Conservation (phyloP, 306 rosid genomes). For the Quercus cerris region DNA sequence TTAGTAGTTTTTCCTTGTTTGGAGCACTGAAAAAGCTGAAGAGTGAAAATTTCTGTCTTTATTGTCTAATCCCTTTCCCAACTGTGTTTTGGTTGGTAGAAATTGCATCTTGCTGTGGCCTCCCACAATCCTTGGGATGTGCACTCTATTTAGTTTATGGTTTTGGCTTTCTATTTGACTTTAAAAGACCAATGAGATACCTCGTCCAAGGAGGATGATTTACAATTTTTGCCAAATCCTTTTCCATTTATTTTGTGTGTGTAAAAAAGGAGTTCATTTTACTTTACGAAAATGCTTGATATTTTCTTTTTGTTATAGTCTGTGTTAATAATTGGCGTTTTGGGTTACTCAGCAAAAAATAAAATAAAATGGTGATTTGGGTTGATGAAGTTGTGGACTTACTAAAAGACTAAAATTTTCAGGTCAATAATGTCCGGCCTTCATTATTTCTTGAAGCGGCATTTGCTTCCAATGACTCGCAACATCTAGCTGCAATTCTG, state of each 20-base stretch:
- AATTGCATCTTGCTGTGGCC: background rate
- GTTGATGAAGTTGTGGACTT: slow-evolving; percentile 1
- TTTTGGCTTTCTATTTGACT: background rate
- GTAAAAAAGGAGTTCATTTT: background rate
- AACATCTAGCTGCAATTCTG: slow-evolving; percentile 79
- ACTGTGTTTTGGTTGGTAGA: background rate
- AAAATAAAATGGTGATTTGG: background rate
- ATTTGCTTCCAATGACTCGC: slow-evolving; percentile 57
- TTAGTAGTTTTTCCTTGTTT: background rate
- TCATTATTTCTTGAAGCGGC: slow-evolving; percentile 92
- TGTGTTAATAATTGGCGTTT: slow-evolving; percentile 1
- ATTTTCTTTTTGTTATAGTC: background rate
- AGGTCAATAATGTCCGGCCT: slow-evolving; percentile 79
- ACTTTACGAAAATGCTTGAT: background rate
- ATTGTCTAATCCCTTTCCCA: background rate
- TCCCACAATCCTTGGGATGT: background rate
- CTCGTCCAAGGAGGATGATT: background rate
- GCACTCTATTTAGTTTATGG: background rate
- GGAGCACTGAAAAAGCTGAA: background rate
- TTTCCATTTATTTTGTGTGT: background rate
- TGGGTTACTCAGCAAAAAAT: background rate
- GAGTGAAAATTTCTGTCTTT: background rate
- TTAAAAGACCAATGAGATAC: background rate
- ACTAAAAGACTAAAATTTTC: slow-evolving; percentile 31
- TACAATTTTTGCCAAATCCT: background rate